Evolutionary conservation across 495 filamentous ascomycete species (phyloP).

Genomic region (Penicillium lividum): DNA sequence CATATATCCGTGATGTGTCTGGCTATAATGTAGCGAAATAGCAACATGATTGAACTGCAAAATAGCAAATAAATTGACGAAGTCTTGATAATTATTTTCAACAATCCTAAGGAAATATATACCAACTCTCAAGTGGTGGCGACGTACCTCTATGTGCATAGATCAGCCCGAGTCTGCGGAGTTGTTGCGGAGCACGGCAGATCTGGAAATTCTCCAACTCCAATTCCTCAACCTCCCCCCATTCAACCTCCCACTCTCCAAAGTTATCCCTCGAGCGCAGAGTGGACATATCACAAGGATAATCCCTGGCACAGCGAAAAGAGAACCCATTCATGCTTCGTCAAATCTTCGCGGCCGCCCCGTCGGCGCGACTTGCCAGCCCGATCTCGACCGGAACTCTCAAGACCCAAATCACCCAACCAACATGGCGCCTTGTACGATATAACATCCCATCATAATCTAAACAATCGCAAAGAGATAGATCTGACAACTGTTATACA

Average conservation of each 20-base stretch:
- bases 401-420: slow-evolving; percentile 13
- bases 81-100: no score
- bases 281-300: not conserved
- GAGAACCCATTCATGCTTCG: slow-evolving; percentile 13
- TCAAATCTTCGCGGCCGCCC: slow-evolving; percentile 19
- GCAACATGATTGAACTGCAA: no score
- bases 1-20: no score
- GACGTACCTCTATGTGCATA: not conserved
- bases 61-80: no score
- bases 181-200: slow-evolving; percentile 15
- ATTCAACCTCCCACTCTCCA: slow-evolving; percentile 1
- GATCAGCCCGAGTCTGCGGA: slow-evolving; percentile 6
- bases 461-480: not conserved
- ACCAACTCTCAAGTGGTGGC: not conserved
- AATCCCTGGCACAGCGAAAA: not conserved
- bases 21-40: no score
- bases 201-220: slow-evolving; percentile 20
- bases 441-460: not conserved
- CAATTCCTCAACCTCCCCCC: slow-evolving; percentile 3
- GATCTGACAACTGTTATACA: not conserved
- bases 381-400: slow-evolving; percentile 9
- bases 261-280: not conserved
- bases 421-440: slow-evolving; percentile 16
- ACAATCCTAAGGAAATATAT: not conserved
- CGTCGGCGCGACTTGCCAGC: slow-evolving; percentile 23